Base-by-base conservation (phyloP, 1,139 yeast genomes). In the Pichia sp. region DNA sequence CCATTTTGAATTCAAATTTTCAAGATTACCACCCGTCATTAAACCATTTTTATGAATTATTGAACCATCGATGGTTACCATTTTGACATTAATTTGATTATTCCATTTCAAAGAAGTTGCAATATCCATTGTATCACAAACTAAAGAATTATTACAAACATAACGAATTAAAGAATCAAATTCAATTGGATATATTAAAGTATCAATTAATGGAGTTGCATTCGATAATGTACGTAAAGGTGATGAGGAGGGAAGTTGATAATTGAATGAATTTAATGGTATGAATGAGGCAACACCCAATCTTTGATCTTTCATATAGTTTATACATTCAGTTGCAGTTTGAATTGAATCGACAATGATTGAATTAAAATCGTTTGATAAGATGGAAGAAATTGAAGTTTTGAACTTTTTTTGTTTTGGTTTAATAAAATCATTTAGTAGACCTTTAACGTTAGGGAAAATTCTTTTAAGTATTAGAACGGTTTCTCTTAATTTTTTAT, bases 251-350 rank as follows among this genome's bases (percentile, higher is more conserved):
- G 74, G 42, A 84, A 79, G 33, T 74, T 72, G 5, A 79, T 22
- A 74, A n/a, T 80, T 84, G 41, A 93, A 81, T 0, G 91, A 77
- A 62, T 90, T 96, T 51, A 93, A 71, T 0, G 99, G 99, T 56
- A 93, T 86, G 61, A 93, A 91, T 0, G 96, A 83, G 1, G 93
- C 91, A 16, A 80, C 77, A 47, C 98, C 97, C 14, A 86, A 73
- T 58, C 96, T 77, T 65, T 95, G 93, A 58, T 88, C 95, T 61
- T 90, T 88, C 67, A 93, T 73, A 53, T 85, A 84, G 19, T 82
- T 81, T 61, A 93, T 85, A 69, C 99, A 91, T 57, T 83, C 84
- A 54, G 84, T 81, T 1, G 97, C 99, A 22, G 85, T 80, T 14
- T 82, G 69, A 3, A 85, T 71, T 28, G 80, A 80, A 60, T 89